A percentile compares a stretch with the other conserved stretches of the same genome.
These are phyloP conservation scores for Corchorus olitorius DNA, from an alignment of 345 rosid species.

Conservation along the genomic window DNA sequence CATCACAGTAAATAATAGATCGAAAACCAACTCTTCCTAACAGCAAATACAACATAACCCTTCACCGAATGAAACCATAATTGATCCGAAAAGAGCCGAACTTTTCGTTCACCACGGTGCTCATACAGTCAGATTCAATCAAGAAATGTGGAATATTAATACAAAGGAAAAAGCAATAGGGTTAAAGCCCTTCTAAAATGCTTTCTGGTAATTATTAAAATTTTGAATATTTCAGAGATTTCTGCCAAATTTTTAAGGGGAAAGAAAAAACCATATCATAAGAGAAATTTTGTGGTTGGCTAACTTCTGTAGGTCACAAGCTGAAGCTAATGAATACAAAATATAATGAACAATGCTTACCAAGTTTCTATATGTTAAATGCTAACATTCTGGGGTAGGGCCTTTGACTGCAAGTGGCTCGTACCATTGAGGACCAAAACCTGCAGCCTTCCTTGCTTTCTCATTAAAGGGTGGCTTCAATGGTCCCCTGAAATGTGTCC, in stretches of 20 bases:
- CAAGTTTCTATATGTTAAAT: not conserved
- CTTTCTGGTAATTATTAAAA: not conserved
- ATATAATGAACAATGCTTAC: not conserved
- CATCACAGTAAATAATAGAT: not conserved
- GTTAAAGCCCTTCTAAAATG: not conserved
- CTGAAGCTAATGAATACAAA: not conserved
- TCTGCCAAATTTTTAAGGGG: not conserved
- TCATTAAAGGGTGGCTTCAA: conserved; percentile 91
- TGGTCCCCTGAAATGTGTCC: conserved; percentile 85
- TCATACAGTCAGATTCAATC: not conserved
- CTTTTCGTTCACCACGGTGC: not conserved
- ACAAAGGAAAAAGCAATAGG: not conserved
- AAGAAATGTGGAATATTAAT: not conserved
- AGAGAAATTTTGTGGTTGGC: not conserved
- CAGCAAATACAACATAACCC: not conserved
- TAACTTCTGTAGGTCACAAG: not conserved
- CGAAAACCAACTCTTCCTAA: not conserved
- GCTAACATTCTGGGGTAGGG: conserved; percentile 5
- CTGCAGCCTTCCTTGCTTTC: conserved; percentile 89
- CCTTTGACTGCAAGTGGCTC: conserved; percentile 81
- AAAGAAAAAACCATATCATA: not conserved
- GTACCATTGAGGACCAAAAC: conserved; percentile 85
- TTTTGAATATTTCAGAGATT: not conserved
- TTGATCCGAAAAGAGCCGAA: not conserved
- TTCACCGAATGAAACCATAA: not conserved